Percentiles rank a stretch among this genome's conserved stretches.
These are phyloP conservation scores for Ophiorrhiza pumila DNA, from an alignment of 257 asterid species.

Conservation along the genomic window DNA sequence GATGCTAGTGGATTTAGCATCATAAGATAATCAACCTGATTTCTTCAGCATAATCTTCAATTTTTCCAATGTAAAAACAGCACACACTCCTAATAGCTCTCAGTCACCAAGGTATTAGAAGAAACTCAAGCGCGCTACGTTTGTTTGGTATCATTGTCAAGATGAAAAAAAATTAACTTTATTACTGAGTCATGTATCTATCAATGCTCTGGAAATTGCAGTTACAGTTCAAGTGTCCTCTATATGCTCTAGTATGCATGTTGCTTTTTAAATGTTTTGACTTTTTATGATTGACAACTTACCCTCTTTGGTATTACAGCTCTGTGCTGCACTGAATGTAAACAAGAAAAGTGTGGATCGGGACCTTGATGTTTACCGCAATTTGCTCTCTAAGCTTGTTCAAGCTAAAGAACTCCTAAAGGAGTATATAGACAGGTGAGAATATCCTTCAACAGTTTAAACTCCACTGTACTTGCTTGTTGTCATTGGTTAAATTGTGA, in stretches of 20 bases:
- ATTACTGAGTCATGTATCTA: background rate
- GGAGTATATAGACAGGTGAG: constrained; percentile 89
- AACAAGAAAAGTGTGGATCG: constrained; percentile 91
- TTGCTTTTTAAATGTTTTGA: background rate
- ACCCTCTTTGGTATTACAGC: constrained; percentile 45
- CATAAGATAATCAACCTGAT: background rate
- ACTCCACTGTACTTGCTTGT: background rate
- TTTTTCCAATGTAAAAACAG: background rate
- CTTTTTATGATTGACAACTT: constrained; percentile 15
- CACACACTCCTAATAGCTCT: background rate
- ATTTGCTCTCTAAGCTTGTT: constrained; percentile 90
- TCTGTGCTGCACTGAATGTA: constrained; percentile 78
- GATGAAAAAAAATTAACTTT: background rate
- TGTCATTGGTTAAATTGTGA: background rate
- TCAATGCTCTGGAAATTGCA: background rate
- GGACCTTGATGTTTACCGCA: constrained; percentile 95
- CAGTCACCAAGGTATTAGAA: background rate
- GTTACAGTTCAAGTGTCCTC: background rate
- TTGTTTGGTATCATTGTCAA: background rate
- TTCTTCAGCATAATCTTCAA: constrained; percentile 1
- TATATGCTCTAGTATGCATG: background rate
- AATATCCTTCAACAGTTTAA: constrained; percentile 17
- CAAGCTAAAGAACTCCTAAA: constrained; percentile 92
- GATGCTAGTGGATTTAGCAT: background rate
- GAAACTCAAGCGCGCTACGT: background rate